Evolutionary conservation across 2,329 filamentous ascomycete genomes (phyloP).

Genomic region (Phialophora verrucosa): DNA sequence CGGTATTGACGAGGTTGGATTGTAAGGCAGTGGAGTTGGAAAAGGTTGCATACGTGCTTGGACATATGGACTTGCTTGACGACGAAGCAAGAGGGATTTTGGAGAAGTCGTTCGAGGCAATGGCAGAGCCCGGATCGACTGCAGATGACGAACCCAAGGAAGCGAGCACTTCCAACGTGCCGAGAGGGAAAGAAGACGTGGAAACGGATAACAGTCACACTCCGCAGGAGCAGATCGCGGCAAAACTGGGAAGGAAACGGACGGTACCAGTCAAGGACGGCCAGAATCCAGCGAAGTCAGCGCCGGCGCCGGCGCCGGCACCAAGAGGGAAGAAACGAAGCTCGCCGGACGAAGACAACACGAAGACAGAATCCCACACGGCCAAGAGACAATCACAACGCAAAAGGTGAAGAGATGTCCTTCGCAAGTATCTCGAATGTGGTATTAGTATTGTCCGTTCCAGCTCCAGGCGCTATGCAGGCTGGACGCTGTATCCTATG

Average conservation of each 20-base stretch:
- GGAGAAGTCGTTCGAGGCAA: constrained; percentile 16
- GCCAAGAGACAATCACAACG: constrained; percentile 29
- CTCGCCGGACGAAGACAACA: constrained; percentile 4
- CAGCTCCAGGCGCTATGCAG: neutral
- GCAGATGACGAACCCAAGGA: neutral
- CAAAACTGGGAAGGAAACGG: constrained; percentile 10
- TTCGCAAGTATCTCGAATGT: neutral
- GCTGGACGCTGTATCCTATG: neutral
- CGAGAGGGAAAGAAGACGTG: constrained; percentile 2
- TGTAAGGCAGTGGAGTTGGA: constrained; percentile 35
- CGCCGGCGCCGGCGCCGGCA: neutral
- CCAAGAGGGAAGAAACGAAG: constrained; percentile 16
- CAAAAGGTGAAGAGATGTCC: constrained; percentile 9
- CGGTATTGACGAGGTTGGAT: constrained; percentile 27
- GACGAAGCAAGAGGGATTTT: constrained; percentile 21
- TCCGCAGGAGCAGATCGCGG: neutral
- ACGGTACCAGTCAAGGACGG: neutral
- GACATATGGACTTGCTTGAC: constrained; percentile 33
- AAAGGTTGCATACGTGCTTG: constrained; percentile 37
- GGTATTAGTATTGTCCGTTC: constrained; percentile 3
- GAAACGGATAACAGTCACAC: neutral
- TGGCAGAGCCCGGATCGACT: neutral
- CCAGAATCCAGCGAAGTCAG: neutral
- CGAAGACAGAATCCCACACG: constrained; percentile 3
- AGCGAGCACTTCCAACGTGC: neutral